Base-by-base conservation (phyloP, 2,329 filamentous ascomycete genomes). In the Fusarium zealandicum region DNA sequence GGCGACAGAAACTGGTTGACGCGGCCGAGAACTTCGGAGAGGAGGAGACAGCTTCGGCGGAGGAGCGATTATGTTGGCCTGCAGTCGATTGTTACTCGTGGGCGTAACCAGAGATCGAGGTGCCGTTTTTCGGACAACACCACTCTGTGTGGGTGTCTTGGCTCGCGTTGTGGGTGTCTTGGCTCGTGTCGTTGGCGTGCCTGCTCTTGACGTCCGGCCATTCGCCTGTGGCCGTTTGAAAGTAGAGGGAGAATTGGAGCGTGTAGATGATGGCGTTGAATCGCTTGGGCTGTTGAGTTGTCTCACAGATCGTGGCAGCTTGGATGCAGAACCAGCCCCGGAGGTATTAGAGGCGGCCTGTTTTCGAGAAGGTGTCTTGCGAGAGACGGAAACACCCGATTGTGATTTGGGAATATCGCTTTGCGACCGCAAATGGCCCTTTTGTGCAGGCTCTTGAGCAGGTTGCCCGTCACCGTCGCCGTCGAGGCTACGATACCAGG, bases 1-100 rank as follows among this genome's bases (percentile, higher is more conserved):
- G n/a, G 89, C 89, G 48, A 85, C 80, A 9, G 90, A 91, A 17
- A 96, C 87, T 8, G 90, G 88, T 68, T 91, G 88, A 44, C 91
- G 82, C n/a, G 90, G 90, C 35, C 90, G 82, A 35, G 91, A 95
- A 68, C 90, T 95, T 68, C 92, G 85, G 41, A 96, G 76, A 9
- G 88, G 85, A 4, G 92, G 91, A 1, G 92, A 96, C 28, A 88
- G 81, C 69, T 90, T 91, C 1, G 90, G 84, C 14, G 81, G 80
- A 36, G 90, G 85, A 28, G 84, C 79, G 51, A 88, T 83, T 61
- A 95, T 90, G 70, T 90, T 90, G 32, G 90, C 90, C 64, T 89
- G 87, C 11, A 95, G 79, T 43, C 84, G 81, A 37, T 80, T 75
- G 64, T 80, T 86, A 65, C 79, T 83, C 57, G 78, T 82, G 20